Conservation (phyloP, 1,139 yeast genomes). For the Protomyces lactucae-debilis region DNA sequence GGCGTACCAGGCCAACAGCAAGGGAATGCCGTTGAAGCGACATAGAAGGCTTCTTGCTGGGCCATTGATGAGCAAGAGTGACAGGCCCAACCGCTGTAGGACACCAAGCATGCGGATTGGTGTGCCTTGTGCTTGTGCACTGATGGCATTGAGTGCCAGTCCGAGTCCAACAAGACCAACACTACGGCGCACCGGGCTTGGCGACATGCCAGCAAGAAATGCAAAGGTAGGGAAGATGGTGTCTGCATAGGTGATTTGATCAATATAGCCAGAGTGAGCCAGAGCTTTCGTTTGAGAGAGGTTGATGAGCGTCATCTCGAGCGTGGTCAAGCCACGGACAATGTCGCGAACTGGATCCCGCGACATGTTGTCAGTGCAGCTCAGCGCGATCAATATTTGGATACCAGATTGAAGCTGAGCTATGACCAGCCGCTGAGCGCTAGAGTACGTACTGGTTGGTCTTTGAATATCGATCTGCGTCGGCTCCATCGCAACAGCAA, state of each 20-base stretch:
- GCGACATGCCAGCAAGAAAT: slow-evolving; percentile 12
- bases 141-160: slow-evolving; percentile 1
- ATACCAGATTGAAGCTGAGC: too few species aligned
- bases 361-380: background rate
- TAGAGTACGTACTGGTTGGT: too few species aligned
- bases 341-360: slow-evolving; percentile 2
- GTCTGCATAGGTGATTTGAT: slow-evolving; percentile 12
- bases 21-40: background rate
- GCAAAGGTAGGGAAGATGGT: slow-evolving; percentile 7
- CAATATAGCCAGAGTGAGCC: slow-evolving; percentile 7
- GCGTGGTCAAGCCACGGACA: slow-evolving; percentile 3
- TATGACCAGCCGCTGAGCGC: too few species aligned
- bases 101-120: slow-evolving; percentile 5
- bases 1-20: background rate
- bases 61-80: background rate
- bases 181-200: background rate
- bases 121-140: background rate
- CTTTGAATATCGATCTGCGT: too few species aligned
- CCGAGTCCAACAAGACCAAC: slow-evolving; percentile 8
- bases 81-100: slow-evolving; percentile 7
- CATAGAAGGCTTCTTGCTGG: background rate
- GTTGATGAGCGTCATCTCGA: slow-evolving; percentile 9
- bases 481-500: too few species aligned
- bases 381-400: too few species aligned
- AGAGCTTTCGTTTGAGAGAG: background rate